Evolutionary conservation across 305 asterid species (phyloP).

Genomic region (Withania somnifera): DNA sequence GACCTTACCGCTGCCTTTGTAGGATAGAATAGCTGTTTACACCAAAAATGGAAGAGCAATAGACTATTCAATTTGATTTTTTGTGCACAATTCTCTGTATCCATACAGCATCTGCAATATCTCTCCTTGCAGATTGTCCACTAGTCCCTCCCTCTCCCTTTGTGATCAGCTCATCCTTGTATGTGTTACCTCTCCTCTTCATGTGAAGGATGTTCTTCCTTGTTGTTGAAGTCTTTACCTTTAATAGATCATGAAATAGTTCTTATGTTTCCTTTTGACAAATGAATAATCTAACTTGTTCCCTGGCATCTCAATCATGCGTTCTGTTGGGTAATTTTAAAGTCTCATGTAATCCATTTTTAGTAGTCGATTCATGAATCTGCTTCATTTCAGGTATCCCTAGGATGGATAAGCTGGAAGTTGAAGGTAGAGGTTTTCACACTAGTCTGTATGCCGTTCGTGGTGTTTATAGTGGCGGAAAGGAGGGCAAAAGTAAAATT

Average conservation of each 20-base stretch:
- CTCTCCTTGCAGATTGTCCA: no score
- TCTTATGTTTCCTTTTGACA: not conserved
- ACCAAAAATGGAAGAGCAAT: no score
- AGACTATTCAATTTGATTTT: no score
- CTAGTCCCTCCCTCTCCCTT: not conserved
- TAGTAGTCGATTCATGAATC: not conserved
- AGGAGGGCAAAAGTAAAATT: conserved; percentile 91
- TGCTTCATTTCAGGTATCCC: conserved; percentile 61
- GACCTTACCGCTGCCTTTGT: no score
- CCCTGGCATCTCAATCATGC: not conserved
- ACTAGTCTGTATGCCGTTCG: conserved; percentile 85
- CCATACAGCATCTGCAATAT: no score
- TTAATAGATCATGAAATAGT: not conserved
- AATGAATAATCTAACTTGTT: not conserved
- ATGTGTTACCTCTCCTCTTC: not conserved
- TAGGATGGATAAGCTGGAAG: conserved; percentile 83
- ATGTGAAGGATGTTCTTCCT: not conserved
- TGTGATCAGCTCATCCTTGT: not conserved
- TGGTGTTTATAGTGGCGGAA: conserved; percentile 89
- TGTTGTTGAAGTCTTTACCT: not conserved
- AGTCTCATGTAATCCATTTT: not conserved
- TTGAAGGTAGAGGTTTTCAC: conserved; percentile 99
- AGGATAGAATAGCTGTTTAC: no score
- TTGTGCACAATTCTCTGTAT: no score
- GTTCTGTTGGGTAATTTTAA: not conserved